Evolutionary conservation across 2,329 filamentous ascomycete species (phyloP).

Genomic region (Phyllosticta citrichinensis): DNA sequence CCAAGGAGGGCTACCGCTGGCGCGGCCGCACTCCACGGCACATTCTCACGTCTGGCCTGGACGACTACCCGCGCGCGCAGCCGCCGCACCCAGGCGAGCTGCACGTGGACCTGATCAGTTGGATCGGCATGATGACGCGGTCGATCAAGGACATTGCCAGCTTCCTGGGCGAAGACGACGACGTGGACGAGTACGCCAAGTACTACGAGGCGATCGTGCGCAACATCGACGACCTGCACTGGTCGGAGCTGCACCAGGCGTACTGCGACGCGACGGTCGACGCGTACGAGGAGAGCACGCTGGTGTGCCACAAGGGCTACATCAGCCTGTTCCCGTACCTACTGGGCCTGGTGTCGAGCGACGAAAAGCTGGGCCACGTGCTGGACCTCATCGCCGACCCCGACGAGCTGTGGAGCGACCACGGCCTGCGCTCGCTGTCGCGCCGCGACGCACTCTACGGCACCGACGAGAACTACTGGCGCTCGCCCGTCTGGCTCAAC

Average conservation of each 20-base stretch:
- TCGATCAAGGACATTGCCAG: slow-evolving; percentile 73
- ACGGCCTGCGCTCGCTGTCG: slow-evolving; percentile 84
- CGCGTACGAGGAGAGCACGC: slow-evolving; percentile 79
- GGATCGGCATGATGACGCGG: slow-evolving; percentile 94
- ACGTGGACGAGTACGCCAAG: slow-evolving; percentile 60
- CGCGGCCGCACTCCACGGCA: slow-evolving; percentile 78
- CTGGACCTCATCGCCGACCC: slow-evolving; percentile 71
- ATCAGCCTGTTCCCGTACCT: slow-evolving; percentile 89
- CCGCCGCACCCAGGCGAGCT: slow-evolving; percentile 93
- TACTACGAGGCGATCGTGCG: slow-evolving; percentile 67
- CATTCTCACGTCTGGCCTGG: slow-evolving; percentile 83
- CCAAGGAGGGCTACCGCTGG: slow-evolving; percentile 93
- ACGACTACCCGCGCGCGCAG: slow-evolving; percentile 90
- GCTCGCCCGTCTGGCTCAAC: slow-evolving; percentile 86
- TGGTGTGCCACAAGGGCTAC: slow-evolving; percentile 96
- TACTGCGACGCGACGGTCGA: slow-evolving; percentile 96
- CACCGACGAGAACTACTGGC: slow-evolving; percentile 94
- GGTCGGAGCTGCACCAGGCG: slow-evolving; percentile 67
- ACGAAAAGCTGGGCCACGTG: slow-evolving; percentile 62
- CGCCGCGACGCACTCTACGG: slow-evolving; percentile 74
- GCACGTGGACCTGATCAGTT: slow-evolving; percentile 87
- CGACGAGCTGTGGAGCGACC: slow-evolving; percentile 78
- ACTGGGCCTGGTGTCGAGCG: slow-evolving; percentile 67
- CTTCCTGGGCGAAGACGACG: slow-evolving; percentile 65
- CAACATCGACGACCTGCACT: slow-evolving; percentile 90